These are phyloP conservation scores for Ormosia semicastrata DNA, from an alignment of 306 rosid species.

Conservation along the genomic window DNA sequence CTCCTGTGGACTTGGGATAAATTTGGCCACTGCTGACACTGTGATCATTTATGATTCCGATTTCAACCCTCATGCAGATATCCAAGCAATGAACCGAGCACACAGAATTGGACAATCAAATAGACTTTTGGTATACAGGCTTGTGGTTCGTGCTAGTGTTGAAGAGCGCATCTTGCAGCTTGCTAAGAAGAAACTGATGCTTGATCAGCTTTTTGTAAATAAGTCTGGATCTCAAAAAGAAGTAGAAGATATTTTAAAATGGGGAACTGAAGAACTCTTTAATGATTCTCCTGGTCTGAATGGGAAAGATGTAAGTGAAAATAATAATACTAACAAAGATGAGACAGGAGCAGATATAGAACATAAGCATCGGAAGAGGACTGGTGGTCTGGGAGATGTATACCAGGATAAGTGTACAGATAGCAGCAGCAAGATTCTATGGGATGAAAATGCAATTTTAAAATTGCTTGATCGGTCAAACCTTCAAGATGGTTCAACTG, in stretches of 20 bases:
- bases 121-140: constrained; percentile 94
- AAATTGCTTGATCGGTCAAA: constrained; percentile 93
- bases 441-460: constrained; percentile 96
- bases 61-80: constrained; percentile 99
- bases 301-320: constrained; percentile 65
- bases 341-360: constrained; percentile 69
- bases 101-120: constrained; percentile 99
- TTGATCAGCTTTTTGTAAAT: constrained; percentile 97
- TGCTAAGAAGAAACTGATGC: constrained; percentile 98
- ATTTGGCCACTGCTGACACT: constrained; percentile 98
- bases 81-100: constrained; percentile 99
- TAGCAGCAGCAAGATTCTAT: constrained; percentile 67
- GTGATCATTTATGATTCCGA: constrained; percentile 99
- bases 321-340: constrained; percentile 66
- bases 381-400: constrained; percentile 94
- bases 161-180: constrained; percentile 99
- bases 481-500: constrained; percentile 77
- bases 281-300: constrained; percentile 59
- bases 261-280: constrained; percentile 99
- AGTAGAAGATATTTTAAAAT: constrained; percentile 93
- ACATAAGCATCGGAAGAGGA: constrained; percentile 86
- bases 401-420: constrained; percentile 94
- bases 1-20: constrained; percentile 98
- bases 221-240: constrained; percentile 98
- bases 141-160: constrained; percentile 98